Evolutionary conservation across 176 grass and related monocot genomes (phyloP), one percentile per base, ranked within the genome.

Genomic region (Tillandsia fasciculata): DNA sequence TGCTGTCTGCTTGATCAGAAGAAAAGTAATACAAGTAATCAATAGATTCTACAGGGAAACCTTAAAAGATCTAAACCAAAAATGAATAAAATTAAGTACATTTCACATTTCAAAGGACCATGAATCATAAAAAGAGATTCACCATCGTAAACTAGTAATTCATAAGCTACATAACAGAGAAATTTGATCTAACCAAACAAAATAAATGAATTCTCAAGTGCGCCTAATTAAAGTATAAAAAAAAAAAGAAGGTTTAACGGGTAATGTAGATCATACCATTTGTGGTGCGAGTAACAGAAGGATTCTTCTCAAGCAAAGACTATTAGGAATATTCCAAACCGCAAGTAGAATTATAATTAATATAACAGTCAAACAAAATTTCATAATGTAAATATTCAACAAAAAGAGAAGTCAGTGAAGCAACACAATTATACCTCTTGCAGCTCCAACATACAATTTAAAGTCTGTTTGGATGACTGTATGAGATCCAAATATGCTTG

Each of bases 281-380:
- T 79, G 47, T 51, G 20, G 13, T 28, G 67, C 79, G 82, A 74
- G 66, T 23, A 75, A 79, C 65, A 28, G 51, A 73, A 76, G 82
- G 78, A 72, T 96, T 91, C 79, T 65, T 80, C 73, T 91, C 85
- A 72, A 91, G 78, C 73, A 96, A 80, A 83, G 89, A 81, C 93
- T 96, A 77, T 12, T 77, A 8, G 63, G 65, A 50, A 27, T 9
- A 80, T 83, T 74, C 9, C 3, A 42, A 42, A 42, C 33, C 54
- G 17, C 5, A 59, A 59, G 17, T 59, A 59, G 8, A 59, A 59
- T 59, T 59, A 59, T 59, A 59, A 4, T 59, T 59, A 59, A 18
- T 59, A 59, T 14, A 14, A 59, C 15, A 0, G 9, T 59, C 33
- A 42, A 59, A 4, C 18, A 59, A 18, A 59, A 59, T 18, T 59